Evolutionary conservation across 208 protist genomes (phyloP), one percentile per base, ranked within the genome.

Genomic region (Leishmania major): DNA sequence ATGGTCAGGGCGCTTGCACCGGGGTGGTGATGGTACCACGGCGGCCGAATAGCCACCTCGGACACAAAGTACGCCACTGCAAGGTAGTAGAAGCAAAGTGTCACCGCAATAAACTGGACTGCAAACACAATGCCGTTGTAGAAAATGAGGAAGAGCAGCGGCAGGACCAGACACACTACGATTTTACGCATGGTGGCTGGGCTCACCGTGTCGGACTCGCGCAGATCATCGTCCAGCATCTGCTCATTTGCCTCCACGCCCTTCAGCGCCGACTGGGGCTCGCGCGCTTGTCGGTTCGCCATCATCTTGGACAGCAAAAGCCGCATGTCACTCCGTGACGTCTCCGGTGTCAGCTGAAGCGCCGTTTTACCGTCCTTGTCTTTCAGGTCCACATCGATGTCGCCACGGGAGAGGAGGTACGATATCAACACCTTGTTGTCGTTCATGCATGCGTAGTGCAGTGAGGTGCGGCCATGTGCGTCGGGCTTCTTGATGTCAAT

Each of bases 11-110:
- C 59, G 17, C 78, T 84, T 2, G 92, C 90, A 8, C 86, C 89
- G 70, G 94, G 94, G 59, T 89, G 86, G 84, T 95, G 92, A 75
- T 96, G 94, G 82, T 98, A 97, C 96, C 96, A 98, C 75, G 96
- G 96, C 28, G 96, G 96, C 1, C 92, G 89, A 55, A 97, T 91
- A 4, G 92, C 86, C 31, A 98, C 85, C 80, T 98, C 96, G n/a
- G 93, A 93, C 37, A 97, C 92, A 84, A 98, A 96, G 85, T 96
- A 98, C 31, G 93, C 94, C 81, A 95, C 60, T 4, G 87, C 88
- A 2, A 95, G 7, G 82, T 91, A 94, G 75, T 97, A 97, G 70
- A 94, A 98, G n/a, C 78, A 66, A n/a, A 94, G 35, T 8, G 92
- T 92, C 17, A 87, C 53, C 0, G 84, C 59, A 70, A 96, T 87